Evolutionary conservation across 2,329 filamentous ascomycete species (phyloP), one percentile per base, ranked within the genome.

Genomic region (Epichloe hybrida): DNA sequence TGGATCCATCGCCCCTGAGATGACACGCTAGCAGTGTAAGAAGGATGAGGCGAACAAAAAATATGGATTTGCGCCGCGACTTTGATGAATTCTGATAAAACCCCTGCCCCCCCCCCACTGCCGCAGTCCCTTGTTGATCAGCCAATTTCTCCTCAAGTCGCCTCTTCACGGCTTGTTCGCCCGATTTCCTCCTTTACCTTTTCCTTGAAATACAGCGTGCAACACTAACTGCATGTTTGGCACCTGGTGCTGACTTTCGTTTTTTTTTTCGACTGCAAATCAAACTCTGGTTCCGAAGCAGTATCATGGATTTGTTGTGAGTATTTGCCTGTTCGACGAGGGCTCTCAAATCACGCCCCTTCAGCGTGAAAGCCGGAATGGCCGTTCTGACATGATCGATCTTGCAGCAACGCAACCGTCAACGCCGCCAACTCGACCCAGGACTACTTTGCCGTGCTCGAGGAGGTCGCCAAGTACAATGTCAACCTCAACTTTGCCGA

Each of bases 401-500:
- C 53, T 56, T 66, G 62, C 54, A 77, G 75, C 53, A 80, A 79
- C 65, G 68, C 74, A 58, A 80, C 76, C 53, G 59, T 65, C 52
- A 64, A 72, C 53, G 66, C 67, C 55, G 66, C 76, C 50, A 74
- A 72, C 66, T 68, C 72, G 57, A 70, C 72, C 43, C 66, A 71
- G 54, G 70, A 72, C 58, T 80, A 80, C 63, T 68, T 78, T 40
- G 71, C 68, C 58, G 77, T 83, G 55, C 75, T 80, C 61, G 77
- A 82, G 56, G 78, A 83, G 64, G 74, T 84, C 21, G 72, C 77
- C 62, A 81, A 81, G 64, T 77, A 80, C 76, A 93, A 95, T 78
- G 79, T 94, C 52, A 80, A 89, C 59, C 81, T 98, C 63, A 96
- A 88, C 69, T 76, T 88, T 56, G 73, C 83, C 62, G 93, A 98